phyloP scores from a whole-genome alignment of 2,329 filamentous ascomycete genomes.

The Colletotrichum musicola region DNA sequence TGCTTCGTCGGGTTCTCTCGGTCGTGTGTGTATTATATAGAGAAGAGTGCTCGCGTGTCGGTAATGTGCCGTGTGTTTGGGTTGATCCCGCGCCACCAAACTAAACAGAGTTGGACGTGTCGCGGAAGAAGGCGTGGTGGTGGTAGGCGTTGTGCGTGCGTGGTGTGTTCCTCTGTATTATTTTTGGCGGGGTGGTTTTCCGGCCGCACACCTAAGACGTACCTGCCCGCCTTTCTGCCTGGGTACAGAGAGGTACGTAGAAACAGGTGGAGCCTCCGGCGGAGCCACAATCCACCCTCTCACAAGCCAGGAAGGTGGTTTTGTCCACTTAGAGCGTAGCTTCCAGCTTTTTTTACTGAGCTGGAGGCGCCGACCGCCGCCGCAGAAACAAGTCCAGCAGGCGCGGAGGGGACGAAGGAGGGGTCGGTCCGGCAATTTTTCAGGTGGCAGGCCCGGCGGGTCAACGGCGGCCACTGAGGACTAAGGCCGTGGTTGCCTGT shows the following conservation, averaged over 20 bases:
- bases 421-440: slow-evolving; percentile 26
- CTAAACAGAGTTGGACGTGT: neutral
- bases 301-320: slow-evolving; percentile 20
- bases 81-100: too few relatives aligned
- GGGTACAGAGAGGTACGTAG: too few relatives aligned
- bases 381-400: slow-evolving; percentile 6
- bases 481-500: too few relatives aligned
- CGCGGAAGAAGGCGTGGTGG: neutral
- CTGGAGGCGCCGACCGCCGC: neutral
- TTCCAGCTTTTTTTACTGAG: slow-evolving; percentile 12
- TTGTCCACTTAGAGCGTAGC: slow-evolving; percentile 6
- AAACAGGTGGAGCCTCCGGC: slow-evolving; percentile 11
- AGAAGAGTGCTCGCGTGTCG: neutral
- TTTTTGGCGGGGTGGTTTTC: slow-evolving; percentile 37
- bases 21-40: neutral
- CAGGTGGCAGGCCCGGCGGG: slow-evolving; percentile 18
- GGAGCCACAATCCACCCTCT: slow-evolving; percentile 21
- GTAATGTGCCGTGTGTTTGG: slow-evolving; percentile 12
- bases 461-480: too few relatives aligned
- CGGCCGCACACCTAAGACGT: slow-evolving; percentile 22
- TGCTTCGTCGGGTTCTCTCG: neutral
- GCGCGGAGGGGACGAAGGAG: slow-evolving; percentile 12
- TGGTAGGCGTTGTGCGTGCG: slow-evolving; percentile 8
- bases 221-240: too few relatives aligned
- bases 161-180: slow-evolving; percentile 25